Evolutionary conservation across 768 basidiomycete species (phyloP).

Genomic region (Floccularia luteovirens): DNA sequence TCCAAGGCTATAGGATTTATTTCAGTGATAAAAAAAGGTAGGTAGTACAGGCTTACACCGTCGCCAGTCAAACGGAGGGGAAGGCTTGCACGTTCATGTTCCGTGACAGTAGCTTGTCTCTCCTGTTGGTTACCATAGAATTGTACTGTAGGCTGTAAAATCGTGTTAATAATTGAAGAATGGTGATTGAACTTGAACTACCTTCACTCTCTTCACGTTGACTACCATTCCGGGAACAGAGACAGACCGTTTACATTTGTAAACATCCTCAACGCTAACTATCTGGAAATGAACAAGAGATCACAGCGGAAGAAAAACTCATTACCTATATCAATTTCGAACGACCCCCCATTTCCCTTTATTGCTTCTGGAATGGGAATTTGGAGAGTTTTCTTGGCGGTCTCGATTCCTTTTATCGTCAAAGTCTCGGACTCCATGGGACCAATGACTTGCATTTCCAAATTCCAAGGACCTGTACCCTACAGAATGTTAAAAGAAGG

Average conservation of each 20-base stretch:
- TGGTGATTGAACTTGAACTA: constrained; percentile 25
- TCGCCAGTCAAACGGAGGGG: constrained; percentile 89
- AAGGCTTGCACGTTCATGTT: constrained; percentile 63
- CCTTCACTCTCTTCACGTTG: constrained; percentile 77
- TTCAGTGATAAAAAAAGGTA: background rate
- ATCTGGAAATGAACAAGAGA: constrained; percentile 11
- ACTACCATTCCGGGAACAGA: constrained; percentile 75
- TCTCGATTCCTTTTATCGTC: constrained; percentile 45
- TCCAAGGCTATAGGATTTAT: constrained; percentile 68
- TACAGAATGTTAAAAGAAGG: constrained; percentile 16
- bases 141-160: constrained; percentile 68
- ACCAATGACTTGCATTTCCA: constrained; percentile 78
- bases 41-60: constrained; percentile 46
- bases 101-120: constrained; percentile 57
- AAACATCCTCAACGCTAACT: constrained; percentile 84
- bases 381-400: constrained; percentile 44
- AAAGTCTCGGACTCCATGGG: constrained; percentile 58
- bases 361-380: constrained; percentile 64
- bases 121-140: constrained; percentile 68
- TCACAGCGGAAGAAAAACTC: constrained; percentile 11
- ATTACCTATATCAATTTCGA: constrained; percentile 80
- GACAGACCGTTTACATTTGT: constrained; percentile 75
- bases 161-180: constrained; percentile 1
- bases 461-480: constrained; percentile 88
- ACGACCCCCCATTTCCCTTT: constrained; percentile 61